phyloP scores from a whole-genome alignment of 441 rosid genomes.

The Arabidopsis hybrid region DNA sequence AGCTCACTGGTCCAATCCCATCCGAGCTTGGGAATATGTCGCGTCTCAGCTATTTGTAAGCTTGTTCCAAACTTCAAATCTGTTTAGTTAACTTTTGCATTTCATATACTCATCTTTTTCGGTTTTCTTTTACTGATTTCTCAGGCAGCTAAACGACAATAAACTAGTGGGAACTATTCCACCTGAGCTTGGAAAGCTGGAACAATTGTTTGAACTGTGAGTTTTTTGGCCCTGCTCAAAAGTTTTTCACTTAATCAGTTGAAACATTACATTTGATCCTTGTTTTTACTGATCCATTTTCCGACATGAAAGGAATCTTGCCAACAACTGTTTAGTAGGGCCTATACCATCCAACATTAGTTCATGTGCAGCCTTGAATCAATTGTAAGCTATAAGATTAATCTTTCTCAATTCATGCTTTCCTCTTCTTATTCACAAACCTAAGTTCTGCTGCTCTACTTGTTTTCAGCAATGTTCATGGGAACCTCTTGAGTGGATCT shows the following conservation, averaged over 20 bases:
- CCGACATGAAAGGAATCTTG: conserved; percentile 69
- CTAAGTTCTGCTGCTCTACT: neutral
- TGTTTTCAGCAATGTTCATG: conserved; percentile 75
- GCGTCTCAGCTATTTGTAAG: conserved; percentile 91
- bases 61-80: neutral
- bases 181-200: conserved; percentile 94
- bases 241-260: neutral
- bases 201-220: conserved; percentile 89
- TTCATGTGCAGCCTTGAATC: conserved; percentile 83
- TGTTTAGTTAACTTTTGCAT: neutral
- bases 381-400: conserved; percentile 61
- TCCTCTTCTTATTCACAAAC: neutral
- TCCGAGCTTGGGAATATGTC: conserved; percentile 98
- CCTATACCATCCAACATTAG: conserved; percentile 84
- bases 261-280: neutral
- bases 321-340: conserved; percentile 79
- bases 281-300: neutral
- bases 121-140: neutral
- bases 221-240: conserved; percentile 22
- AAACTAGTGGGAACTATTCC: conserved; percentile 77
- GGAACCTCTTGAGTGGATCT: conserved; percentile 76
- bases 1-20: conserved; percentile 86
- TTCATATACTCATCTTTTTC: neutral
- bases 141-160: conserved; percentile 88
- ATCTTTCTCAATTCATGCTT: neutral